Conservation (phyloP, 2,329 filamentous ascomycete genomes). For the Colletotrichum tabaci region DNA sequence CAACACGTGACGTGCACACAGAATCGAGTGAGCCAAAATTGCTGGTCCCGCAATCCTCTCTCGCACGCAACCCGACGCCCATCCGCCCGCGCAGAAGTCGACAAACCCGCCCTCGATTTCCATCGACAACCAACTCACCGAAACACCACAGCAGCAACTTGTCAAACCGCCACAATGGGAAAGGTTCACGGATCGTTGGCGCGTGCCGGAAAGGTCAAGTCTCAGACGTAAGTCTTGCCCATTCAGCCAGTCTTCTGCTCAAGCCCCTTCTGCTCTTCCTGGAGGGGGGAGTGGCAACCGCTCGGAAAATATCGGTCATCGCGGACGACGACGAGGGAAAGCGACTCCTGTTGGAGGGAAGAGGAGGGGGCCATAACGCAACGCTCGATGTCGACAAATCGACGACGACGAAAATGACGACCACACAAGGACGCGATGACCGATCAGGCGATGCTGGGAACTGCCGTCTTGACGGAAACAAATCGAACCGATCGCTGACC, state of each 20-base stretch:
- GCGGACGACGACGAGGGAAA: constrained; percentile 16
- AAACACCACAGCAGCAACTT: constrained; percentile 42
- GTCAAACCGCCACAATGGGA: constrained; percentile 51
- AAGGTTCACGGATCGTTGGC: constrained; percentile 89
- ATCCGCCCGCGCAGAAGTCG: constrained; percentile 32
- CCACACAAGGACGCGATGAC: not conserved
- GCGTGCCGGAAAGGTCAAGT: constrained; percentile 98
- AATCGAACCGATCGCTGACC: constrained; percentile 28
- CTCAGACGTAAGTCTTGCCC: constrained; percentile 74
- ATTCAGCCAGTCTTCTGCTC: not conserved
- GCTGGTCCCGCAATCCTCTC: constrained; percentile 19
- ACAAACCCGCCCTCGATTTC: constrained; percentile 24
- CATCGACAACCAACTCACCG: constrained; percentile 42
- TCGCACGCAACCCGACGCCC: constrained; percentile 29
- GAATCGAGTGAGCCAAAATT: constrained; percentile 35
- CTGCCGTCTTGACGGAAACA: constrained; percentile 3
- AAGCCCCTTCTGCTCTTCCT: not conserved
- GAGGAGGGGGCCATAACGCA: not conserved
- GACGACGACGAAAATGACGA: not conserved
- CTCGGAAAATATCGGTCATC: constrained; percentile 18
- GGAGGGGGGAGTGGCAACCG: constrained; percentile 12
- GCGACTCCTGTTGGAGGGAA: constrained; percentile 2
- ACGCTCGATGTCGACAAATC: not conserved
- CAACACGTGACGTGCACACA: constrained; percentile 42
- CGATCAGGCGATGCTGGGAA: not conserved